Evolutionary conservation across 192 early-diverging fungal species (phyloP).

Genomic region (Coemansia sp.): DNA sequence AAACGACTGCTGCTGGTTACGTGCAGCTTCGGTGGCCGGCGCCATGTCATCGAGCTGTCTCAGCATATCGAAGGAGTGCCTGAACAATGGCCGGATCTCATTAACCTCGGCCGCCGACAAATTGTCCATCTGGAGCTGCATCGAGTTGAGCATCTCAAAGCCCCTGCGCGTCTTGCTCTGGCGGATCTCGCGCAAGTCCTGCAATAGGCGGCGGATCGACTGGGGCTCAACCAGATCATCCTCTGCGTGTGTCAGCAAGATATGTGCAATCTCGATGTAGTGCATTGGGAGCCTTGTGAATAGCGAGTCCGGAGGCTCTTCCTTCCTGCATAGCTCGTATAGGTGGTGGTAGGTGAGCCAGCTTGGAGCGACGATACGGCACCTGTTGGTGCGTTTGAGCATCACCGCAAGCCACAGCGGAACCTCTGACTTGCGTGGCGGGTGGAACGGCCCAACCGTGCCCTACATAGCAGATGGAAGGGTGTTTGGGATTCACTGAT

Average conservation of each 20-base stretch:
- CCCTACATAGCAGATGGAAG: slow-evolving; percentile 53
- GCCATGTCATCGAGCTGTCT: slow-evolving; percentile 38
- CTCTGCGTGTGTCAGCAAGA: slow-evolving; percentile 73
- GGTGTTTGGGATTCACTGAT: neutral
- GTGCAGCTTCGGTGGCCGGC: slow-evolving; percentile 12
- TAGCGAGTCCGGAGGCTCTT: slow-evolving; percentile 60
- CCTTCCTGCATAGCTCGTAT: slow-evolving; percentile 61
- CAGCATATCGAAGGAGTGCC: slow-evolving; percentile 69
- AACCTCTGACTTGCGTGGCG: slow-evolving; percentile 71
- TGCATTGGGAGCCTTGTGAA: slow-evolving; percentile 78
- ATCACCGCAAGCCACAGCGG: slow-evolving; percentile 87
- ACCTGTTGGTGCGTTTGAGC: slow-evolving; percentile 80
- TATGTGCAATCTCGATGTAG: slow-evolving; percentile 80
- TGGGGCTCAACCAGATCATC: slow-evolving; percentile 83
- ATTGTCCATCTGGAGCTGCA: slow-evolving; percentile 82
- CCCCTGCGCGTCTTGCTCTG: slow-evolving; percentile 77
- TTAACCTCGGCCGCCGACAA: slow-evolving; percentile 86
- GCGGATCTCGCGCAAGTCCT: slow-evolving; percentile 81
- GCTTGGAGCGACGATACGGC: slow-evolving; percentile 73
- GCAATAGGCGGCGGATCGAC: slow-evolving; percentile 69
- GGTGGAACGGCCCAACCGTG: slow-evolving; percentile 75
- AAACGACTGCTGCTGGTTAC: slow-evolving; percentile 2
- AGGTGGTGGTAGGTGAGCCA: slow-evolving; percentile 83
- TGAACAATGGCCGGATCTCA: slow-evolving; percentile 90
- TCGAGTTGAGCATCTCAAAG: slow-evolving; percentile 63